Conservation (phyloP, 495 filamentous ascomycete species). For the Stereocaulon alpinum region DNA sequence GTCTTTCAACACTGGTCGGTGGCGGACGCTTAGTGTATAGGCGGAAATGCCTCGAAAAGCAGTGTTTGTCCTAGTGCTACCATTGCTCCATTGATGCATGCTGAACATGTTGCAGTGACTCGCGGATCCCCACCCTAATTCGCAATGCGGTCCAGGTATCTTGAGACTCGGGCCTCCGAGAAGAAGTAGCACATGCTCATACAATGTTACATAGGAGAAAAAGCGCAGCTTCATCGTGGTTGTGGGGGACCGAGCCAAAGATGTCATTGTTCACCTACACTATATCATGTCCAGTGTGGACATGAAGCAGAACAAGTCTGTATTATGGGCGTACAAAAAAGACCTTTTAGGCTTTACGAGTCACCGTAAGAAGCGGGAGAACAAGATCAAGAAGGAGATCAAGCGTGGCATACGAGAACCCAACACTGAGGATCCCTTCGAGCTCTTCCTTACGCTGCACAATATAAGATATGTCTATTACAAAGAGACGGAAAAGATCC, state of each 20-base stretch:
- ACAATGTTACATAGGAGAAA: constrained; percentile 50
- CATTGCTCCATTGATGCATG: neutral
- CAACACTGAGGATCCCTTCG: constrained; percentile 95
- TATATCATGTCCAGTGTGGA: constrained; percentile 85
- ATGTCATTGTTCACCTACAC: constrained; percentile 92
- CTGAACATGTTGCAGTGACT: constrained; percentile 49
- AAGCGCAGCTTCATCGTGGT: constrained; percentile 97
- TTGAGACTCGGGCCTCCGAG: neutral
- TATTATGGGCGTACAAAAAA: constrained; percentile 99
- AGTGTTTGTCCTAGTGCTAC: constrained; percentile 24
- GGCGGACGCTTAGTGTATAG: neutral
- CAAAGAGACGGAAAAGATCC: constrained; percentile 99
- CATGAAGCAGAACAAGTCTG: constrained; percentile 90
- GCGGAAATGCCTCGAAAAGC: constrained; percentile 44
- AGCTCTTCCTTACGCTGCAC: constrained; percentile 91
- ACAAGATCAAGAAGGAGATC: constrained; percentile 96
- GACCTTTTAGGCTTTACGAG: constrained; percentile 90
- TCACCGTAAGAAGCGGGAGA: constrained; percentile 94
- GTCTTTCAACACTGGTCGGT: neutral
- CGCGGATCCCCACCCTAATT: constrained; percentile 91
- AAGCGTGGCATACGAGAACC: constrained; percentile 88
- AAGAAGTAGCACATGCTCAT: neutral
- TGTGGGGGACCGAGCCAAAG: constrained; percentile 91
- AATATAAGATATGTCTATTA: constrained; percentile 99
- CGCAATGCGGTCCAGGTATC: constrained; percentile 75